Evolutionary conservation across 2,329 filamentous ascomycete species (phyloP), one percentile per base, ranked within the genome.

Genomic region (Talaromyces albobiverticillius): DNA sequence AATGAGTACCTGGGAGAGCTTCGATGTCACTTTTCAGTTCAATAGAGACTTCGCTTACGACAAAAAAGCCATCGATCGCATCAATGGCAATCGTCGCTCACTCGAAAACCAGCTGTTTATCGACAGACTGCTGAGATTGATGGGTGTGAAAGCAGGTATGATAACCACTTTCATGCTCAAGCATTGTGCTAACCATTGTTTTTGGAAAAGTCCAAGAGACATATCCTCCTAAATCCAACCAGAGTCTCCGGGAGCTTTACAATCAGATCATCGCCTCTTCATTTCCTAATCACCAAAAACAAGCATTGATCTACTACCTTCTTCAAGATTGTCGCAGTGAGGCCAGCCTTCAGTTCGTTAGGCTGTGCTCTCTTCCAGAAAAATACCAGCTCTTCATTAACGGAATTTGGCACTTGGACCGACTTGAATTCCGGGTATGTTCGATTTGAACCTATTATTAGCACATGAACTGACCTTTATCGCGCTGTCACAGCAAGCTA

Each of bases 291-390:
- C 87, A 92, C 69, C 86, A 92, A 74, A 92, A 92, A 69, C 84
- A 91, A 60, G 89, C 90, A 16, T 80, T 94, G 46, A 78, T 95
- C 59, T 95, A 89, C 77, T 95, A 95, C 69, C 76, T 95, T 36
- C 80, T 95, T 3, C 86, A 90, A 64, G 89, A 95, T 68, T 82
- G 87, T 65, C 82, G 87, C 63, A n/a, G n/a, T n/a, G 71, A 76
- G 36, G 71, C 73, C 11, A 66, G 78, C 18, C 76, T 79, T 5
- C 77, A 81, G 32, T 90, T 93, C 61, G 83, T 85, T 14, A 71
- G 73, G 40, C 74, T 74, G 22, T 84, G 84, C 4, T 84, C 86
- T 59, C 78, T 95, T 49, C 89, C 90, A 1, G 78, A 80, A 53
- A 89, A 86, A 61, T 95, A 93, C 69, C 84, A 86, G 70, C 83